phyloP scores from a whole-genome alignment of 148 eudicot genomes.

The Silene latifolia region DNA sequence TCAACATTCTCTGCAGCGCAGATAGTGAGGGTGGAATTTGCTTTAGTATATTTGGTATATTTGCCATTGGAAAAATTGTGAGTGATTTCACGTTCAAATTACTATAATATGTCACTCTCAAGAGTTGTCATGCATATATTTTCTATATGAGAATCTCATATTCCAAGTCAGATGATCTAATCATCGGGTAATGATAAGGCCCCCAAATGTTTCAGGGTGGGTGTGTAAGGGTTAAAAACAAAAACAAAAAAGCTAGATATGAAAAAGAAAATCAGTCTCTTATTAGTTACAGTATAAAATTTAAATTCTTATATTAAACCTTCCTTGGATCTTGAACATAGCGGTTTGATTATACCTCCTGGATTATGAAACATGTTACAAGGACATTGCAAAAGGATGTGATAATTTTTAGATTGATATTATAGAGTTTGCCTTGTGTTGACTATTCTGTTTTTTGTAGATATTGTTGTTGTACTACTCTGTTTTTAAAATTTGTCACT shows the following conservation, averaged over 20 bases:
- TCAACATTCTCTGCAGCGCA: slow-evolving; percentile 86
- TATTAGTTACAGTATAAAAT: background rate
- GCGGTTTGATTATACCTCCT: background rate
- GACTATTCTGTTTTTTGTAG: background rate
- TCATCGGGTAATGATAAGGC: background rate
- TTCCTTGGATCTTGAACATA: too few relatives aligned
- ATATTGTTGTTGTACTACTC: background rate
- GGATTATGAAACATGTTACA: background rate
- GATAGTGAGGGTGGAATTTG: slow-evolving; percentile 83
- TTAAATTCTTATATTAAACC: too few relatives aligned
- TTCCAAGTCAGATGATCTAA: background rate
- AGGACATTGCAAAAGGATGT: background rate
- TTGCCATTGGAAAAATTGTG: slow-evolving; percentile 89
- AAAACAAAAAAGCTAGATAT: background rate
- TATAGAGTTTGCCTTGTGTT: background rate
- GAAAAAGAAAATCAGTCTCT: background rate
- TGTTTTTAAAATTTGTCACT: slow-evolving; percentile 2
- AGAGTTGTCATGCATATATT: background rate
- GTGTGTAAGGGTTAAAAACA: background rate
- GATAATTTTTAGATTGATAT: background rate
- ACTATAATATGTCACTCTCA: background rate
- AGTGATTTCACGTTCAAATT: slow-evolving; percentile 32
- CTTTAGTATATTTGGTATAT: slow-evolving; percentile 95
- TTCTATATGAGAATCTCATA: background rate
- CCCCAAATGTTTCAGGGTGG: background rate